phyloP scores from a whole-genome alignment of 1,284 basidiomycete genomes.

The Boletus albobrunnescens region DNA sequence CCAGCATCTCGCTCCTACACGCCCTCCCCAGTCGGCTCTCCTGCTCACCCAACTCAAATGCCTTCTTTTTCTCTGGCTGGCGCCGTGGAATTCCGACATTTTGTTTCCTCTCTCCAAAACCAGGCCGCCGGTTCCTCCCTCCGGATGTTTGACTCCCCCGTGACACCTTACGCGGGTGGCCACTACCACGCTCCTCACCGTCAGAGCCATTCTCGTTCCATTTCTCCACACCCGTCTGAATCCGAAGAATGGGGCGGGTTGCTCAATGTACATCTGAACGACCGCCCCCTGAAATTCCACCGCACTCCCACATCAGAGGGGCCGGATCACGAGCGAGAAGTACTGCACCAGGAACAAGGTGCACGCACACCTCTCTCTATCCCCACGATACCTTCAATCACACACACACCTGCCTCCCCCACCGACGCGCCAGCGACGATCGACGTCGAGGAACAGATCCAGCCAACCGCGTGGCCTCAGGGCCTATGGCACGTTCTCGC shows the following conservation, averaged over 20 bases:
- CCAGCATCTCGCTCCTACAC: constrained; percentile 36
- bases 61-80: constrained; percentile 88
- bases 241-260: constrained; percentile 49
- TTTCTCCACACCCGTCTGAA: constrained; percentile 32
- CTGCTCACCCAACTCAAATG: constrained; percentile 47
- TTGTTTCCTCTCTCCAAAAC: constrained; percentile 74
- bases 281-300: constrained; percentile 37
- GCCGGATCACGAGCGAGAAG: constrained; percentile 9
- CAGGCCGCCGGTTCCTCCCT: constrained; percentile 58
- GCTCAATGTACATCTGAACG: constrained; percentile 47
- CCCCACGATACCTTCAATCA: constrained; percentile 49
- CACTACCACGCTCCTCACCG: constrained; percentile 51
- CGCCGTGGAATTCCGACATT: constrained; percentile 89
- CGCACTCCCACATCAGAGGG: constrained; percentile 32
- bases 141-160: constrained; percentile 61
- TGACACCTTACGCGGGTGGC: constrained; percentile 69
- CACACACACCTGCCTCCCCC: constrained; percentile 57
- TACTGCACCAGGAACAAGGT: constrained; percentile 14
- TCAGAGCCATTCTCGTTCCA: constrained; percentile 32
- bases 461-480: constrained; percentile 41
- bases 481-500: constrained; percentile 40
- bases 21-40: constrained; percentile 34
- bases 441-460: constrained; percentile 42
- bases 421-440: constrained; percentile 34
- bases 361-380: constrained; percentile 19